A percentile compares a stretch with the other conserved stretches of the same genome.
Evolutionary conservation across 306 rosid genomes (phyloP).

Genomic region (Hippophae tibetana): DNA sequence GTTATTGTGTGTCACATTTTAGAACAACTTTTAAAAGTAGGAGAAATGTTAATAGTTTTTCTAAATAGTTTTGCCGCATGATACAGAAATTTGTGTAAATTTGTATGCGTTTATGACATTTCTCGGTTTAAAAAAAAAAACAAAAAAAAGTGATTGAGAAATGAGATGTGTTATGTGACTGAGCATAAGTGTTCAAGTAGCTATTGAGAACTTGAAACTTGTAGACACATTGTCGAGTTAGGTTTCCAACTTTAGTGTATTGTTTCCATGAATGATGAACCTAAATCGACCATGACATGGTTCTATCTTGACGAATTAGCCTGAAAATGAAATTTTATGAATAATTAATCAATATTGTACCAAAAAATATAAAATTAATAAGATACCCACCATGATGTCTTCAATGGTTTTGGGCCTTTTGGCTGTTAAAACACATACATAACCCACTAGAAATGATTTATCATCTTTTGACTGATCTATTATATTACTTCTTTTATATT

Average conservation of each 20-base stretch:
- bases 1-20: no score
- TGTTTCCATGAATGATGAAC: constrained; percentile 84
- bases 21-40: no score
- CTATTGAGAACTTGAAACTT: constrained; percentile 58
- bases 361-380: not conserved
- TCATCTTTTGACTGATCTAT: constrained; percentile 8
- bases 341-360: constrained; percentile 7
- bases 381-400: constrained; percentile 48
- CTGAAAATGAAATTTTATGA: constrained; percentile 20
- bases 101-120: no score
- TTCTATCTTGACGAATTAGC: constrained; percentile 87
- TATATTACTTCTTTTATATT: constrained; percentile 26
- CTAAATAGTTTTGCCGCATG: no score
- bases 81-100: no score
- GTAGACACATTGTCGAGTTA: constrained; percentile 64
- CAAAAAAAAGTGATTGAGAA: not conserved
- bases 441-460: constrained; percentile 43
- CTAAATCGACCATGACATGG: constrained; percentile 76
- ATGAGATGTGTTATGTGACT: constrained; percentile 26
- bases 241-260: constrained; percentile 67
- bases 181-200: constrained; percentile 37
- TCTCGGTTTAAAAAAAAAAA: no score
- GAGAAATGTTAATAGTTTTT: no score
- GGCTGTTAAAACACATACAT: constrained; percentile 61
- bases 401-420: constrained; percentile 59